These are phyloP conservation scores for Gastroboletus turbinatus DNA, from an alignment of 1,284 basidiomycete genomes.

Conservation along the genomic window DNA sequence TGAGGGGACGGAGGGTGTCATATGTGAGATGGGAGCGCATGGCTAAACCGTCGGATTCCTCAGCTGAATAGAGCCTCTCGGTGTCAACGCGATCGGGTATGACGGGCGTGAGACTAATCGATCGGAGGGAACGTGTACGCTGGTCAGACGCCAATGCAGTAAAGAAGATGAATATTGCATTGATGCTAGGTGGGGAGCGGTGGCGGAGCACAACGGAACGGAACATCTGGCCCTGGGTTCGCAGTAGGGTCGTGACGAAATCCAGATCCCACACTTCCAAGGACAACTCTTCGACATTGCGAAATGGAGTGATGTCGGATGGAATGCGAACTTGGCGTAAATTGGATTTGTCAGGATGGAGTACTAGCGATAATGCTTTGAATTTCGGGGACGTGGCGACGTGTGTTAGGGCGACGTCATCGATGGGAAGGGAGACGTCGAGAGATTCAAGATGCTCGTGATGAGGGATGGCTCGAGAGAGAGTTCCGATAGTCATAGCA, in stretches of 20 bases:
- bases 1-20: neutral
- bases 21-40: neutral
- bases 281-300: neutral
- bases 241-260: slow-evolving; percentile 2
- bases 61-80: no score
- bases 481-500: neutral
- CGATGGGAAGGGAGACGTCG: neutral
- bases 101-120: neutral
- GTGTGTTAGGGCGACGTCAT: slow-evolving; percentile 1
- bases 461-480: neutral
- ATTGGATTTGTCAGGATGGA: neutral
- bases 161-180: neutral
- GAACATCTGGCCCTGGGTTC: neutral
- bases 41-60: neutral
- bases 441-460: neutral
- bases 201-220: neutral
- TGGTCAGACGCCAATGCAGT: neutral
- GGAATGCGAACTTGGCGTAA: neutral
- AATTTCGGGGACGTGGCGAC: neutral
- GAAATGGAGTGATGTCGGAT: neutral
- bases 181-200: neutral
- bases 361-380: neutral
- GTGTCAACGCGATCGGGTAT: neutral
- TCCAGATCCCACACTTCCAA: neutral
- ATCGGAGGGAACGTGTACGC: neutral